Percentiles rank a stretch among this genome's conserved stretches.
These are phyloP conservation scores for Epichloe glyceriae DNA, from an alignment of 2,329 filamentous ascomycete genomes.

Conservation along the genomic window DNA sequence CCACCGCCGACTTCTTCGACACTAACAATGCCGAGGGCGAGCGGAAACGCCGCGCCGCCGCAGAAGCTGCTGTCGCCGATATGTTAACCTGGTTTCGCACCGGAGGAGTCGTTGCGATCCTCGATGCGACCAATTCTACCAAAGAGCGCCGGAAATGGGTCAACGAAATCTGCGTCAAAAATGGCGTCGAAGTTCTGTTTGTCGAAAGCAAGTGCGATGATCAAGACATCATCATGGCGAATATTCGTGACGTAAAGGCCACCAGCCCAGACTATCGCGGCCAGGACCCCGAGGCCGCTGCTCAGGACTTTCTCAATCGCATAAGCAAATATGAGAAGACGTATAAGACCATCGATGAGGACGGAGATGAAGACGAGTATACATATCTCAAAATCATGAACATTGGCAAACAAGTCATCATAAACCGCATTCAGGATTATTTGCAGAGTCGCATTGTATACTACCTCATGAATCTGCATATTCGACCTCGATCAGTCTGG, in stretches of 20 bases:
- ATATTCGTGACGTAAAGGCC: conserved; percentile 94
- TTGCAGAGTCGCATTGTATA: conserved; percentile 93
- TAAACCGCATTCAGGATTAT: conserved; percentile 96
- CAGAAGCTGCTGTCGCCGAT: conserved; percentile 81
- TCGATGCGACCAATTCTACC: conserved; percentile 95
- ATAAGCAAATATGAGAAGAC: conserved; percentile 97
- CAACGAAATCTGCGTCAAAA: conserved; percentile 58
- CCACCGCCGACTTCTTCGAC: conserved; percentile 91
- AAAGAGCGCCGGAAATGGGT: conserved; percentile 87
- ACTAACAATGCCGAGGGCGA: conserved; percentile 82
- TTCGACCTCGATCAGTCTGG: conserved; percentile 93
- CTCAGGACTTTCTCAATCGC: conserved; percentile 80
- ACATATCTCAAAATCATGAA: conserved; percentile 98
- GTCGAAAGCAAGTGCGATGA: conserved; percentile 97
- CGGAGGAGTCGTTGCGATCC: conserved; percentile 75
- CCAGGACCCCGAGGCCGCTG: conserved; percentile 85
- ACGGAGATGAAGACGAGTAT: conserved; percentile 65
- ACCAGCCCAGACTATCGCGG: conserved; percentile 90
- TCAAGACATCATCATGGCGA: conserved; percentile 92
- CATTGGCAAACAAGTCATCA: conserved; percentile 89
- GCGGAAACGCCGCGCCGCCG: conserved; percentile 72
- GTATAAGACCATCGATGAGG: conserved; percentile 82
- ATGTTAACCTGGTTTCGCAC: conserved; percentile 87
- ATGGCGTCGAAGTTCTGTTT: conserved; percentile 81
- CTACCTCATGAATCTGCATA: conserved; percentile 97